Conservation (phyloP, 441 rosid genomes). For the Aquilaria agallochum region DNA sequence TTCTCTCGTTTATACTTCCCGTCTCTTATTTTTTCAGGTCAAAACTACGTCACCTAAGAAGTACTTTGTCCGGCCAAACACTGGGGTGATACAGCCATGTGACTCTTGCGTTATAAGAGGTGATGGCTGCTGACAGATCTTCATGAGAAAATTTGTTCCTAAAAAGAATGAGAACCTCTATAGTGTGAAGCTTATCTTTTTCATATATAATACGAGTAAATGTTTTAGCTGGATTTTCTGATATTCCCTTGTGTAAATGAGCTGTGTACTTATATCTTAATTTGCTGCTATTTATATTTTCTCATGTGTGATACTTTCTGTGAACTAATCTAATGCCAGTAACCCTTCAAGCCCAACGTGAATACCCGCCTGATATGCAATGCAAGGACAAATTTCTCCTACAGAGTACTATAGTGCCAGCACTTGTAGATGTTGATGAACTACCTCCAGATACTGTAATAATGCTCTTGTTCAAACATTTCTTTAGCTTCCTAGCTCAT, state of each 20-base stretch:
- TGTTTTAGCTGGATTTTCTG: neutral
- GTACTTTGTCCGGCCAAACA: slow-evolving; percentile 97
- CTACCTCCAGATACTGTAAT: slow-evolving; percentile 85
- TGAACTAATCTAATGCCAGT: slow-evolving; percentile 37
- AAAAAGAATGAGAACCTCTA: neutral
- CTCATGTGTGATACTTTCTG: slow-evolving; percentile 2
- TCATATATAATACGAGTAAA: too few species aligned
- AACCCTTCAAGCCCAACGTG: slow-evolving; percentile 89
- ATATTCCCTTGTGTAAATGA: neutral
- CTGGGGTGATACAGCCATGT: slow-evolving; percentile 92
- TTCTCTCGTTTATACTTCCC: neutral
- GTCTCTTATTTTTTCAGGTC: slow-evolving; percentile 43
- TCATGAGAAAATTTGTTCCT: neutral
- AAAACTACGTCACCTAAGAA: slow-evolving; percentile 98
- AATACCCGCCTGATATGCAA: slow-evolving; percentile 84
- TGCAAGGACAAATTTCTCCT: slow-evolving; percentile 97
- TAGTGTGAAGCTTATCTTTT: too few species aligned
- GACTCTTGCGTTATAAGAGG: slow-evolving; percentile 89
- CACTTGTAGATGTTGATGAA: slow-evolving; percentile 81
- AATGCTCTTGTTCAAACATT: slow-evolving; percentile 8
- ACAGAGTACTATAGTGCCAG: slow-evolving; percentile 77
- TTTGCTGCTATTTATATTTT: slow-evolving; percentile 11
- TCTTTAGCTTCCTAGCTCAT: slow-evolving; percentile 1
- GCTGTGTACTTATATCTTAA: neutral
- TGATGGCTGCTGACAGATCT: slow-evolving; percentile 18